phyloP scores from a whole-genome alignment of 495 filamentous ascomycete genomes.

The Talaromyces liani region DNA sequence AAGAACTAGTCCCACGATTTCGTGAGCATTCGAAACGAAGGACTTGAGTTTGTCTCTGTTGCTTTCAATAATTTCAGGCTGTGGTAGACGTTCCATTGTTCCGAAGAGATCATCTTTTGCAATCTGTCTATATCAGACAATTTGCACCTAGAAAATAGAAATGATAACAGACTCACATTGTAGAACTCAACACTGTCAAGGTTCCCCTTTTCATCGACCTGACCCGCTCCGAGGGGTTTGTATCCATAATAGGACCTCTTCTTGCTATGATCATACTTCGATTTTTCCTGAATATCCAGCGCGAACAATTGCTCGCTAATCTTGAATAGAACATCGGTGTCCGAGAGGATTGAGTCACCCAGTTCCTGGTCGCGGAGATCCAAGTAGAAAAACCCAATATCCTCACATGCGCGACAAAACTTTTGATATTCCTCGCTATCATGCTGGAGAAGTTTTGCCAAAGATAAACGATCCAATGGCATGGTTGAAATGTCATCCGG shows the following conservation, averaged over 20 bases:
- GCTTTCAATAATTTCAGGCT: slow-evolving; percentile 31
- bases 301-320: slow-evolving; percentile 41
- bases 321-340: slow-evolving; percentile 39
- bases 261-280: slow-evolving; percentile 40
- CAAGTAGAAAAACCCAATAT: slow-evolving; percentile 60
- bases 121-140: slow-evolving; percentile 18
- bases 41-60: slow-evolving; percentile 31
- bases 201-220: slow-evolving; percentile 47
- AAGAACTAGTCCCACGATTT: slow-evolving; percentile 40
- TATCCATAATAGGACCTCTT: slow-evolving; percentile 45
- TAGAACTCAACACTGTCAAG: slow-evolving; percentile 56
- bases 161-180: slow-evolving; percentile 32
- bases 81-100: slow-evolving; percentile 34
- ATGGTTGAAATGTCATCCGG: slow-evolving; percentile 45
- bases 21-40: slow-evolving; percentile 44
- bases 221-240: slow-evolving; percentile 43
- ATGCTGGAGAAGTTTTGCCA: slow-evolving; percentile 37
- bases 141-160: neutral
- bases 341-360: slow-evolving; percentile 31
- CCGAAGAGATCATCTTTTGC: slow-evolving; percentile 49
- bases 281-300: slow-evolving; percentile 44
- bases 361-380: slow-evolving; percentile 35
- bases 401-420: slow-evolving; percentile 40
- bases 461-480: slow-evolving; percentile 46
- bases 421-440: slow-evolving; percentile 33